phyloP scores from a whole-genome alignment of 2,329 filamentous ascomycete species.

The Akanthomyces muscarius region DNA sequence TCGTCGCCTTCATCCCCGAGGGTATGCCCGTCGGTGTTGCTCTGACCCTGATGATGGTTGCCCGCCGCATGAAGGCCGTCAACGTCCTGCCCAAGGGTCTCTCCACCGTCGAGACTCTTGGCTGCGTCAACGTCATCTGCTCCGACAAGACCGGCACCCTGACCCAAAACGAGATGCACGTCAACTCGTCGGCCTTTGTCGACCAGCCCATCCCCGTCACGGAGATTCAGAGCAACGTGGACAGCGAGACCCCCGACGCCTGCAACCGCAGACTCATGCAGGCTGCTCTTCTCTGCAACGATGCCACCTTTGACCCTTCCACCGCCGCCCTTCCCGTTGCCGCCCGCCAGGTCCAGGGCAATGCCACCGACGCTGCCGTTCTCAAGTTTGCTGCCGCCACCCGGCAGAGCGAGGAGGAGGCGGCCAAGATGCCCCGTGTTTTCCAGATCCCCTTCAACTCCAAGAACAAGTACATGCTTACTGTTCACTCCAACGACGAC shows the following conservation, averaged over 20 bases:
- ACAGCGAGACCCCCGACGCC: conserved; percentile 18
- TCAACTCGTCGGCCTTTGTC: conserved; percentile 36
- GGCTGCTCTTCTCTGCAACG: conserved; percentile 38
- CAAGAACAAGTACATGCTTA: conserved; percentile 49
- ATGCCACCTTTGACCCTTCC: conserved; percentile 38
- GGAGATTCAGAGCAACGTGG: conserved; percentile 25
- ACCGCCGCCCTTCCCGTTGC: conserved; percentile 33
- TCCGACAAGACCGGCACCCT: conserved; percentile 41
- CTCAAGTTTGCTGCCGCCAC: conserved; percentile 35
- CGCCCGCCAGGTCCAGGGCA: conserved; percentile 36
- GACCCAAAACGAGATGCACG: conserved; percentile 43
- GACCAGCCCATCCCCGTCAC: conserved; percentile 29
- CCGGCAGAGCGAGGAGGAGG: conserved; percentile 19
- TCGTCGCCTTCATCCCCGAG: conserved; percentile 39
- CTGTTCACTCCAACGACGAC: conserved; percentile 28
- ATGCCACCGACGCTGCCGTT: conserved; percentile 41
- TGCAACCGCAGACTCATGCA: conserved; percentile 26
- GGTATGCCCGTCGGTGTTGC: conserved; percentile 39
- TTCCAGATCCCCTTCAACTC: conserved; percentile 47
- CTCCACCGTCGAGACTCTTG: conserved; percentile 40
- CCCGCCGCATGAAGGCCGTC: conserved; percentile 39
- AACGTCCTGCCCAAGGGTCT: conserved; percentile 41
- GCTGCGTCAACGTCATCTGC: conserved; percentile 42
- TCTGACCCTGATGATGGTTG: conserved; percentile 40
- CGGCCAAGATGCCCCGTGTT: conserved; percentile 24